Conservation (phyloP, 2,329 filamentous ascomycete species). For the Aspergillus uvarum region DNA sequence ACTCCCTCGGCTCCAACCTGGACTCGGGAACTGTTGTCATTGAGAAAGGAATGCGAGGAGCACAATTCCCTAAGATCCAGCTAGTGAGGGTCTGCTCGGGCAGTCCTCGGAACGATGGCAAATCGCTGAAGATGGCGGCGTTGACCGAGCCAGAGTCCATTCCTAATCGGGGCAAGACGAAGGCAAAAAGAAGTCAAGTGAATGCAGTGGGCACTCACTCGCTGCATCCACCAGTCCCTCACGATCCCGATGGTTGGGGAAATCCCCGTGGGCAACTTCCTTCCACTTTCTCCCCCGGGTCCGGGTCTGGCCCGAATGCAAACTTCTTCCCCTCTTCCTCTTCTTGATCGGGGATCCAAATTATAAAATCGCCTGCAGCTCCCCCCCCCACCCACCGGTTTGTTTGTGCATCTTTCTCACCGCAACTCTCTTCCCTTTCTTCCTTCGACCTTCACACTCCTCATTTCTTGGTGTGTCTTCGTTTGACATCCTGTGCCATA, state of each 20-base stretch:
- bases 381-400: neutral
- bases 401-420: neutral
- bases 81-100: neutral
- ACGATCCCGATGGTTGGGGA: neutral
- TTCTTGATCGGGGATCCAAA: neutral
- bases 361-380: constrained; percentile 1
- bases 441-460: neutral
- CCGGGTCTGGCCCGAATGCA: constrained; percentile 16
- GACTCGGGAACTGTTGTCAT: too few species aligned
- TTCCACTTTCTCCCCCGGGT: constrained; percentile 11
- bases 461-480: neutral
- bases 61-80: neutral
- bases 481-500: neutral
- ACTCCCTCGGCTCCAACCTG: too few species aligned
- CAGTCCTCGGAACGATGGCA: neutral
- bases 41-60: too few species aligned
- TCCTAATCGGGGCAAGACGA: neutral
- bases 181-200: neutral
- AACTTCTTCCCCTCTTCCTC: neutral
- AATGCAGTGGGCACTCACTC: neutral
- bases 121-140: neutral
- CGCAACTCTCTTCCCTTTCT: neutral
- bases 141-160: neutral
- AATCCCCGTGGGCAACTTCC: constrained; percentile 18
- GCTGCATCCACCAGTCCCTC: neutral